Base-by-base conservation (phyloP, 371 early-diverging fungal species). In the Actinomortierella wolfii region DNA sequence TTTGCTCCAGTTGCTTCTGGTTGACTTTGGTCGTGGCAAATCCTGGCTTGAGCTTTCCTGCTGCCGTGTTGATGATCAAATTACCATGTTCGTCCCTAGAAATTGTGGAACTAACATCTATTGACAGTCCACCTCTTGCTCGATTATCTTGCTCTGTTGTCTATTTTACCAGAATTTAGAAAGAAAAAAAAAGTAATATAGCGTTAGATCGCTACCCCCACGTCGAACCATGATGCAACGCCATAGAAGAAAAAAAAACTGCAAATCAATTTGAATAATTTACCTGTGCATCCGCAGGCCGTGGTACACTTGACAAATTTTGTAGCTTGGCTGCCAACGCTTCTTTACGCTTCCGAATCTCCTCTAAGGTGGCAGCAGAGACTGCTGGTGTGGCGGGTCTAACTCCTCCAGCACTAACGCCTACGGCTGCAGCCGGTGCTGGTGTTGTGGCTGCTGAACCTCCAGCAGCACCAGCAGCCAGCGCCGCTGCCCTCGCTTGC, bases 21-120 rank as follows among this genome's bases (percentile, higher is more conserved):
- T 21, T 42, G 65, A 66, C 73, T 59, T 73, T 73, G 48, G 67
- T 67, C 0, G 73, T 73, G n/a, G 73, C 73, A 54, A 73, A 73
- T 8, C 67, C 58, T 9, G 59, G 54, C 29, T 69, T 63, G 47
- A 49, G 51, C n/a, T 39, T 20, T 17, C 62, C 61, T 51, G 66
- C 71, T 3, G 71, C 43, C 11, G 62, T 55, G 13, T 70, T 73
- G 25, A 73, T 73, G 21, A 73, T 66, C 39, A 73, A 34, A 21
- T 73, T 73, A 56, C 73, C 73, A 0, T 54, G 56, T 29, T 61
- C 73, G 40, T 73, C 73, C 18, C 63, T 57, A 21, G 73, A 73
- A 45, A 66, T 58, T 67, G 62, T 61, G 0, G 73, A 62, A 42
- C 54, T 59, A 17, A 59, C 49, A 56, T 73, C 67, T 2, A 66